phyloP scores from a whole-genome alignment of 2,329 filamentous ascomycete species.

The Lachnellula cervina region DNA sequence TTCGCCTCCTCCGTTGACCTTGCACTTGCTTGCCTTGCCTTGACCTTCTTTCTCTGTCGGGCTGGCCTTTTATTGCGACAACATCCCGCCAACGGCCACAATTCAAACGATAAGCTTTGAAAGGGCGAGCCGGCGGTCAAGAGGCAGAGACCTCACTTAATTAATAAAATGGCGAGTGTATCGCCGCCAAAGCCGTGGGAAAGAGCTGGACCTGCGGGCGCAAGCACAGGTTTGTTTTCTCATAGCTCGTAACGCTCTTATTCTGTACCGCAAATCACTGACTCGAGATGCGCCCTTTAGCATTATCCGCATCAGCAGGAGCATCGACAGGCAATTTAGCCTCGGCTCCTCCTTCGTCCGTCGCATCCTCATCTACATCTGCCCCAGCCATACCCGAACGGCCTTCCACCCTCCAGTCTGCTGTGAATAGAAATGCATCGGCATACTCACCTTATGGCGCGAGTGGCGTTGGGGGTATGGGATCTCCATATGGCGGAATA shows the following conservation, averaged over 20 bases:
- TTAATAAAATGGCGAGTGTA: slow-evolving; percentile 43
- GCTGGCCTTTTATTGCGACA: neutral
- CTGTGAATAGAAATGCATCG: slow-evolving; percentile 84
- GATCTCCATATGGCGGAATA: slow-evolving; percentile 31
- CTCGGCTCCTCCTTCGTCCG: slow-evolving; percentile 35
- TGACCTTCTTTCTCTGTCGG: neutral
- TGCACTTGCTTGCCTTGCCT: too few relatives aligned
- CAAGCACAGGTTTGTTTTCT: slow-evolving; percentile 28
- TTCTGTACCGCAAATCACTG: slow-evolving; percentile 7
- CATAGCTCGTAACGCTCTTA: neutral
- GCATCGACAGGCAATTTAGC: slow-evolving; percentile 39
- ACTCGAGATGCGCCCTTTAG: slow-evolving; percentile 20
- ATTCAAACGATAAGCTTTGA: slow-evolving; percentile 14
- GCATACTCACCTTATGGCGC: slow-evolving; percentile 66
- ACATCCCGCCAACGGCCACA: slow-evolving; percentile 1
- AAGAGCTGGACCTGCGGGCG: slow-evolving; percentile 46
- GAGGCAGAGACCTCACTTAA: slow-evolving; percentile 6
- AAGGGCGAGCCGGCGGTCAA: slow-evolving; percentile 2
- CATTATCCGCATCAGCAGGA: slow-evolving; percentile 34
- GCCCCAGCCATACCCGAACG: slow-evolving; percentile 73
- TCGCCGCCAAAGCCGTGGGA: slow-evolving; percentile 99
- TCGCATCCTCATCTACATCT: slow-evolving; percentile 35
- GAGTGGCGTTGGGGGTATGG: slow-evolving; percentile 33
- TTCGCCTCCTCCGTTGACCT: neutral
- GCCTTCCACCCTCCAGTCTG: slow-evolving; percentile 69